Base-by-base conservation (phyloP, 1,139 yeast species). In the Pichia terricola region DNA sequence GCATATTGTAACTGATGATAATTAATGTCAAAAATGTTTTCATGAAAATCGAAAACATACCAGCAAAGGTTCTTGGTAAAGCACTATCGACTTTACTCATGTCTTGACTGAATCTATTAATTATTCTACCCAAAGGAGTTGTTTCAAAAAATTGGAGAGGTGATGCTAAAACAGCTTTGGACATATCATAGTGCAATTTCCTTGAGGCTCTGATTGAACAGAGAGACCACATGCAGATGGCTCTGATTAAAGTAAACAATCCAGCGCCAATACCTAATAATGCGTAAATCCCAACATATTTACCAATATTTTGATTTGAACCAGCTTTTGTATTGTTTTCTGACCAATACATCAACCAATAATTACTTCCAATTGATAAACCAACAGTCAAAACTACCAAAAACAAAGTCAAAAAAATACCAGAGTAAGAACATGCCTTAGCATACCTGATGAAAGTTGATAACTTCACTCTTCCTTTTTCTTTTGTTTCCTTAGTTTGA, bases 71-170 rank as follows among this genome's bases (percentile, higher is more conserved):
- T 42, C 67, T 63, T 26, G 81, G 79, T 35, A 77, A 61, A 3
- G 64, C 61, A 41, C 68, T 67, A 58, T 84, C 94, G 46, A 83
- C 66, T 42, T 75, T 73, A 47, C 72, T 73, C 56, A 85, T 70
- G 59, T 85, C 95, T 50, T 81, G 75, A 22, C 89, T 77, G 56
- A 85, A 85, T 40, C 65, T 50, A 59, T 82, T 82, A 55, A 81
- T 68, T 37, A 82, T 69, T 63, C 91, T 71, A n/a, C 91, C 91
- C 49, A 79, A 69, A 33, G 91, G 91, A 1, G 89, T 82, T 1
- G 88, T 81, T 62, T 82, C 91, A 57, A 82, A 82, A 59, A 81
- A 82, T 2, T 80, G 69, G 86, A 82, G 80, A 47, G 89, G 89
- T 1, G 88, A 78, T 50, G 79, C 66, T 49, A 81, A 61, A 16